Percentiles rank a stretch among this genome's conserved stretches.
Conservation (phyloP, 768 basidiomycete species). For the Suillus brevipes region DNA sequence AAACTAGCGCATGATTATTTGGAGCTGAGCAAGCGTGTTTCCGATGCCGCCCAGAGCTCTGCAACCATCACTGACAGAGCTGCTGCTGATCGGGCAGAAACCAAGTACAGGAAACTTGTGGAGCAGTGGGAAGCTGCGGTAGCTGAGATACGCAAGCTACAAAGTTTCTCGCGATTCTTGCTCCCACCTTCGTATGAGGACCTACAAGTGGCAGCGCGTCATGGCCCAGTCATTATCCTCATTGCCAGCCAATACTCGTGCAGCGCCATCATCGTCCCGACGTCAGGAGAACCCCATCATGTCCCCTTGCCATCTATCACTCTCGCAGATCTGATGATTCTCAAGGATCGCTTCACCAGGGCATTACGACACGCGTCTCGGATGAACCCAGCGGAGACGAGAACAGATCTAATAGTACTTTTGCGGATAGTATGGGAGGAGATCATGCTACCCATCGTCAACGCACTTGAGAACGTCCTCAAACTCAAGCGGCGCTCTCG, state of each 20-base stretch:
- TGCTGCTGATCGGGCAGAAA: not conserved
- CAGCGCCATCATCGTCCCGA: too few relatives aligned
- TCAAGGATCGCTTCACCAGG: not conserved
- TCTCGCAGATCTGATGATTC: not conserved
- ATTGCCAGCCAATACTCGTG: too few relatives aligned
- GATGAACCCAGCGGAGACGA: too few relatives aligned
- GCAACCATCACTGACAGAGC: not conserved
- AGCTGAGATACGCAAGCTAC: constrained; percentile 3
- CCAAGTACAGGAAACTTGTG: fast-evolving
- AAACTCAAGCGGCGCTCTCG: too few relatives aligned
- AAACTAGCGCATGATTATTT: too few relatives aligned
- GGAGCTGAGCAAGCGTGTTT: too few relatives aligned
- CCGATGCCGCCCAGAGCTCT: not conserved
- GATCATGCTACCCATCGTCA: not conserved
- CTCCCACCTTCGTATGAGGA: constrained; percentile 14
- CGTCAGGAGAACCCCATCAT: too few relatives aligned
- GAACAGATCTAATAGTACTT: not conserved
- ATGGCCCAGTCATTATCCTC: too few relatives aligned
- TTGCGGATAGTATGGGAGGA: not conserved
- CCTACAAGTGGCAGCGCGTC: not conserved
- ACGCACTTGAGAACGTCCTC: not conserved
- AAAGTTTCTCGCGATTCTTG: constrained; percentile 8
- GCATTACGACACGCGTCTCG: not conserved
- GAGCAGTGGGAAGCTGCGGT: not conserved
- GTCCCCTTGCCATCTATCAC: not conserved